Base-by-base conservation (phyloP, 192 early-diverging fungal genomes). In the Coemansia asiatica region DNA sequence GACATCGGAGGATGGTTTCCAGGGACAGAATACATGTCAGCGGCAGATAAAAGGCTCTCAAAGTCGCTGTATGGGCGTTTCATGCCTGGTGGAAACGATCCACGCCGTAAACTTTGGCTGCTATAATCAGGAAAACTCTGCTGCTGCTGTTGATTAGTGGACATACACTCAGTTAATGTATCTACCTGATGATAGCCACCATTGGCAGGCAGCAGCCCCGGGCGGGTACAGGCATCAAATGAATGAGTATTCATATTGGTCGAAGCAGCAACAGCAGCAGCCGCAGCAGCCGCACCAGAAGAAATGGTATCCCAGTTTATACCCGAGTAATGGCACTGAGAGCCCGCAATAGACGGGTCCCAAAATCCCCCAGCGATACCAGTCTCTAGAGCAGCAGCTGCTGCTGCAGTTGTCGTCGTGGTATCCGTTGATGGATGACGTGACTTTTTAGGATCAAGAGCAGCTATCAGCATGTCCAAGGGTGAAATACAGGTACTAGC, bases 381-480 rank as follows among this genome's bases (percentile, higher is more conserved):
- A 25, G 21, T 26, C 1, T 22, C 48, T 55, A 61, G 33, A 10
- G 25, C 16, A 36, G 28, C 18, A 36, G 47, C 51, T 38, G 35
- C 23, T 18, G 25, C 16, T 48, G 28, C 18, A 36, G 47, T 44
- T 38, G 35, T 29, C 49, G 60, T 26, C 25, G 51, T 16, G 6
- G 21, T 6, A 23, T 15, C 51, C 19, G 22, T 7, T 25, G 53
- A 47, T 44, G 68, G 73, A 18, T 67, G 61, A 19, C 63, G 60
- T 8, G 56, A 27, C 25, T 72, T 72, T 27, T 69, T 67, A 0
- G 72, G 72, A 44, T 80, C 77, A 19, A 80, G 68, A 0, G 77
- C 77, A 1, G 77, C 77, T 44, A 80, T 74, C 29, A 80, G 66
- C 77, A 80, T 80, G 28, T 80, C 77, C 36, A 80, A 56, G n/a